Conservation (phyloP, 2,329 filamentous ascomycete genomes). For the Cercospora sesami region DNA sequence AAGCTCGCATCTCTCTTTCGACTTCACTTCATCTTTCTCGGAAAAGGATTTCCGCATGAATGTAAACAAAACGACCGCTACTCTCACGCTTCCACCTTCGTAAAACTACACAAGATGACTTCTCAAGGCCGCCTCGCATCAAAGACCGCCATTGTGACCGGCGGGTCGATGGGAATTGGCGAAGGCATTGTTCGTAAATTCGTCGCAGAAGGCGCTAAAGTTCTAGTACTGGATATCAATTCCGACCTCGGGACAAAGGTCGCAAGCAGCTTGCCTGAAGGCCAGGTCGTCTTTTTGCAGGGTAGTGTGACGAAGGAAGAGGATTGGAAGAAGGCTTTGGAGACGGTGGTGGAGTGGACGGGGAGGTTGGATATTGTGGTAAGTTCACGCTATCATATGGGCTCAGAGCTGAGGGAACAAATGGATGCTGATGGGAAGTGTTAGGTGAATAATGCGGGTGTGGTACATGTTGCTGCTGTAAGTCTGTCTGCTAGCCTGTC, state of each 20-base stretch:
- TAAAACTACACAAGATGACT: background rate
- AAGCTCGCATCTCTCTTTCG: background rate
- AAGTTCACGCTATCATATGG: background rate
- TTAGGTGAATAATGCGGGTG: conserved; percentile 33
- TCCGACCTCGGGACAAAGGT: conserved; percentile 20
- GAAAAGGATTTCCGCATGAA: background rate
- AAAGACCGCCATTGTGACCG: conserved; percentile 34
- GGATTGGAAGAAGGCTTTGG: conserved; percentile 34
- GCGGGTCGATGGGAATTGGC: conserved; percentile 36
- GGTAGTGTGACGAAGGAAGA: conserved; percentile 33
- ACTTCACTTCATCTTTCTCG: background rate
- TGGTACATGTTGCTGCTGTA: conserved; percentile 26
- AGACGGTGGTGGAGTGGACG: conserved; percentile 28
- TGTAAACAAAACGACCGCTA: too few species aligned
- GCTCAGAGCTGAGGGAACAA: background rate
- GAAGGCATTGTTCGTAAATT: conserved; percentile 37
- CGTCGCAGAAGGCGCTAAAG: conserved; percentile 34
- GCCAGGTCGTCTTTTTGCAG: conserved; percentile 13
- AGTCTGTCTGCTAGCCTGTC: too few species aligned
- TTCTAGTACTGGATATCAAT: conserved; percentile 35
- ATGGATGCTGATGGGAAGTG: background rate
- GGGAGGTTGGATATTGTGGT: conserved; percentile 31
- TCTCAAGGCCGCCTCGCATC: conserved; percentile 19
- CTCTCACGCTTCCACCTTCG: too few species aligned
- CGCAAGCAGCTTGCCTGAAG: conserved; percentile 6